These are phyloP conservation scores for Leccinum arenicola DNA, from an alignment of 768 basidiomycete genomes.

Conservation along the genomic window DNA sequence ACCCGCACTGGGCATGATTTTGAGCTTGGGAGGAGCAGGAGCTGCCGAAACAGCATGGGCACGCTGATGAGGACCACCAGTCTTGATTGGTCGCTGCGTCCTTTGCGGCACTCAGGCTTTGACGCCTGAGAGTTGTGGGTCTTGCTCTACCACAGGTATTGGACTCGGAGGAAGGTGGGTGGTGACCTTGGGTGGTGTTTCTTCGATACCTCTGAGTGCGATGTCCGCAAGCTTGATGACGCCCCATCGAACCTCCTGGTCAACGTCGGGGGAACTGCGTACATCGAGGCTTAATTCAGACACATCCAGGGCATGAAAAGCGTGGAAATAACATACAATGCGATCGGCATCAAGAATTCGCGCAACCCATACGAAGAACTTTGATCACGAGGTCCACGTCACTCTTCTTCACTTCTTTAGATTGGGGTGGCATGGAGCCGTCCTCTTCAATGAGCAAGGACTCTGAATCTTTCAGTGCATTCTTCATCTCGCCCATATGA, in stretches of 20 bases:
- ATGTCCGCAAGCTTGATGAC: conserved; percentile 90
- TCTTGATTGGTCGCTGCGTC: conserved; percentile 30
- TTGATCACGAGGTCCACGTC: conserved; percentile 85
- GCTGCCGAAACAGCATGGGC: conserved; percentile 27
- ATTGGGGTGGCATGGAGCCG: conserved; percentile 65
- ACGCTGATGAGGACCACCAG: conserved; percentile 33
- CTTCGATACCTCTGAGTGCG: conserved; percentile 77
- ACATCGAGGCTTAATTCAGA: background rate
- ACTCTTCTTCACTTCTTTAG: conserved; percentile 75
- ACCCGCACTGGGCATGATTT: conserved; percentile 31
- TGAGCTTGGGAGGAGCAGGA: conserved; percentile 54
- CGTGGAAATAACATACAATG: conserved; percentile 53
- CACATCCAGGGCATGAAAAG: conserved; percentile 1
- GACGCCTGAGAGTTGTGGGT: conserved; percentile 53
- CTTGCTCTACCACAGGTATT: conserved; percentile 64
- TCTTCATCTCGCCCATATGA: conserved; percentile 89
- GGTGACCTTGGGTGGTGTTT: conserved; percentile 82
- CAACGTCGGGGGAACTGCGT: conserved; percentile 67
- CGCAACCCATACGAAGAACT: conserved; percentile 79
- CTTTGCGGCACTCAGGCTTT: conserved; percentile 45
- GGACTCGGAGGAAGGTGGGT: conserved; percentile 62
- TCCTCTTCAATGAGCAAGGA: conserved; percentile 85
- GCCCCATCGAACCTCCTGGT: conserved; percentile 89
- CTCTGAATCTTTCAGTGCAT: conserved; percentile 67
- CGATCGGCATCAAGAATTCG: conserved; percentile 77